Conservation (phyloP, 2,329 filamentous ascomycete genomes). For the Ophiocordyceps robertsii region DNA sequence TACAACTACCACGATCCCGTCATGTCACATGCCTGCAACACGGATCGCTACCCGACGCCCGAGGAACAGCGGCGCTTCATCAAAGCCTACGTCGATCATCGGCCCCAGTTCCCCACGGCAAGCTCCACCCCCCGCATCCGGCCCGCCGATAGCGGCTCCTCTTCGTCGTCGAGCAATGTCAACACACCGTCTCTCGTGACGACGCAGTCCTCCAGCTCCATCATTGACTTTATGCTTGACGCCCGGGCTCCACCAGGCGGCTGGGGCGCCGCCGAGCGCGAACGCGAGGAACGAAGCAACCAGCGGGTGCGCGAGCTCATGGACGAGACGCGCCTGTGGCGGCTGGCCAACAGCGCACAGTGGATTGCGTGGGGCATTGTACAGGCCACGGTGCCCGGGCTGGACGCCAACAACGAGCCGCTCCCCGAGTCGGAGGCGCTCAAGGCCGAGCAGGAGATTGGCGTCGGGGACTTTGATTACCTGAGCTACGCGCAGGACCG, state of each 20-base stretch:
- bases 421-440: constrained; percentile 19
- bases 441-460: constrained; percentile 33
- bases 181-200: constrained; percentile 22
- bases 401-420: constrained; percentile 34
- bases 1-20: constrained; percentile 85
- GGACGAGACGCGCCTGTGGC: constrained; percentile 73
- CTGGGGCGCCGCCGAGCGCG: constrained; percentile 39
- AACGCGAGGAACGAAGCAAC: constrained; percentile 51
- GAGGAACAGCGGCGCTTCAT: constrained; percentile 81
- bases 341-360: constrained; percentile 71
- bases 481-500: constrained; percentile 81
- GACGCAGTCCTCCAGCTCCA: constrained; percentile 32
- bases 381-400: constrained; percentile 73
- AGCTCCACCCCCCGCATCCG: constrained; percentile 36
- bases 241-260: constrained; percentile 43
- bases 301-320: constrained; percentile 56
- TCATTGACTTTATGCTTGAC: constrained; percentile 71
- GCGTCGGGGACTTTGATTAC: constrained; percentile 80
- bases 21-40: constrained; percentile 53
- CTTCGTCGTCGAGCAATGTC: constrained; percentile 1
- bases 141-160: constrained; percentile 26
- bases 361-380: constrained; percentile 97
- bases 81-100: constrained; percentile 74
- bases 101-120: constrained; percentile 47
- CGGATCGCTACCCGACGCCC: constrained; percentile 55